A percentile compares a stretch with the other conserved stretches of the same genome.
Evolutionary conservation across 192 early-diverging fungal species (phyloP).

Genomic region (Entrophospora sp.): DNA sequence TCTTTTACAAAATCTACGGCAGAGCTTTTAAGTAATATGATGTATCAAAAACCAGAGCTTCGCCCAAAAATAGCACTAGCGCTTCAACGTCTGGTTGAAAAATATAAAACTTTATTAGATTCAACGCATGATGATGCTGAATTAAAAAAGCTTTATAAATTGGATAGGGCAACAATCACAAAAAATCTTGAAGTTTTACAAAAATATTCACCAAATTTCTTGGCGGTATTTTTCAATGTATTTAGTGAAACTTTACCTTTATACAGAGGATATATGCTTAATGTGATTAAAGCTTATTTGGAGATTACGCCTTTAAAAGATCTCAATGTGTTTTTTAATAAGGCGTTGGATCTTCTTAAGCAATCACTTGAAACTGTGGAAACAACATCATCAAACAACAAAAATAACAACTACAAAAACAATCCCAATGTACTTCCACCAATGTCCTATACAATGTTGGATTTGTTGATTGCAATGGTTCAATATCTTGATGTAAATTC

Average conservation of each 20-base stretch:
- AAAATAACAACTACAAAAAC: no score
- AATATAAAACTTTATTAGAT: constrained; percentile 36
- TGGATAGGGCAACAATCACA: constrained; percentile 44
- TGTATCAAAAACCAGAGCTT: constrained; percentile 64
- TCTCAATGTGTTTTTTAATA: constrained; percentile 54
- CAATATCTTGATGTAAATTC: constrained; percentile 64
- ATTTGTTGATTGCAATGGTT: constrained; percentile 68
- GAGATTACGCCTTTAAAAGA: constrained; percentile 51
- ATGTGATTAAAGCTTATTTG: constrained; percentile 61
- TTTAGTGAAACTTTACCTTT: constrained; percentile 57
- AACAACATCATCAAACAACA: no score
- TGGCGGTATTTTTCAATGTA: constrained; percentile 73
- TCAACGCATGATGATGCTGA: constrained; percentile 33
- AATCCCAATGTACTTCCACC: constrained; percentile 56
- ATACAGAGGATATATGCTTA: constrained; percentile 55
- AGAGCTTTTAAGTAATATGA: constrained; percentile 64
- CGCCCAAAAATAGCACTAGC: constrained; percentile 72
- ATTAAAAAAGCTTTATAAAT: constrained; percentile 35
- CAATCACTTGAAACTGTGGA: constrained; percentile 50
- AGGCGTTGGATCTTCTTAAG: constrained; percentile 49
- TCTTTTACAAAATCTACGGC: constrained; percentile 56
- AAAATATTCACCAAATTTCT: constrained; percentile 58
- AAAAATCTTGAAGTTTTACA: constrained; percentile 51
- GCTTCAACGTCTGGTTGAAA: constrained; percentile 54
- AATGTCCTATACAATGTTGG: constrained; percentile 80